These are phyloP conservation scores for Cruciata laevipes DNA, from an alignment of 257 asterid species.

Conservation along the genomic window DNA sequence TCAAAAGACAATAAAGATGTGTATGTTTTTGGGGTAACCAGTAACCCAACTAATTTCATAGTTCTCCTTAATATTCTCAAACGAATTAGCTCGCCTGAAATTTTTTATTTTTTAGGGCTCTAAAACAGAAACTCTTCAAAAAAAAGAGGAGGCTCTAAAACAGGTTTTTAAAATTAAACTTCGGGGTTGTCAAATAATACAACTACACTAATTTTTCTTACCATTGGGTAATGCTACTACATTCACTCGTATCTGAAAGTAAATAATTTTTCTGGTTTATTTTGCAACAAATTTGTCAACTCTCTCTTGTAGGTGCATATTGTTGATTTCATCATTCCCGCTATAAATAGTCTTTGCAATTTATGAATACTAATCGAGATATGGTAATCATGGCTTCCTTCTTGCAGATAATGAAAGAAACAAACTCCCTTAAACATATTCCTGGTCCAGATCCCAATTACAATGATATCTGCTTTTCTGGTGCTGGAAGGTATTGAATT, in stretches of 20 bases:
- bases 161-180: no score
- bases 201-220: no score
- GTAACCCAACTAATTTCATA: no score
- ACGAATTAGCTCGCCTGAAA: no score
- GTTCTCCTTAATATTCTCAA: no score
- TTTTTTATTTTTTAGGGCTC: no score
- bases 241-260: not conserved
- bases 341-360: not conserved
- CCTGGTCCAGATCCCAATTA: constrained; percentile 91
- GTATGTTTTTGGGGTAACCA: not conserved
- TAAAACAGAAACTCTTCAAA: no score
- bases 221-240: not conserved
- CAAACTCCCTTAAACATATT: constrained; percentile 59
- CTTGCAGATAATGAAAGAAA: constrained; percentile 63
- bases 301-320: not conserved
- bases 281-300: not conserved
- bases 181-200: no score
- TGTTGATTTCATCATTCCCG: not conserved
- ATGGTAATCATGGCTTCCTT: constrained; percentile 1
- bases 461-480: constrained; percentile 91
- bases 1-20: not conserved
- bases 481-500: constrained; percentile 80
- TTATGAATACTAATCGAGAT: not conserved
- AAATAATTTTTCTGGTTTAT: not conserved
- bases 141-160: no score